Evolutionary conservation across 2,329 filamentous ascomycete genomes (phyloP), one percentile per base, ranked within the genome.

Genomic region (Beauveria asiatica): DNA sequence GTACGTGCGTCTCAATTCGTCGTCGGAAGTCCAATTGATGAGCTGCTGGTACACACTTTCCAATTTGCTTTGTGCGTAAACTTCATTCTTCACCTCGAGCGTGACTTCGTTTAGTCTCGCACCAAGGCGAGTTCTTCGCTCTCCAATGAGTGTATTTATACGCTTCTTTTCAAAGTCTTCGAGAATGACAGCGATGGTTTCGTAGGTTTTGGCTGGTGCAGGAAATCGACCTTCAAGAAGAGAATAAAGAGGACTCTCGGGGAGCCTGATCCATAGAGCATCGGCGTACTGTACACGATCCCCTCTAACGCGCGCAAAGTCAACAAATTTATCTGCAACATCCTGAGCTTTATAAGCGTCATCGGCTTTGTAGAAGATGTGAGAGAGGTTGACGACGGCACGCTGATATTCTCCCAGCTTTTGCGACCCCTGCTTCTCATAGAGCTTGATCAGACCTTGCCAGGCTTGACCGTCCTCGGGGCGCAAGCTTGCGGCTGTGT

Each of bases 1-100:
- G 64, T 93, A 95, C 42, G 83, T 81, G 42, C 93, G 86, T 50
- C 94, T 84, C 39, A 91, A 71, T 23, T 93, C 90, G 69, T 99
- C 94, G 67, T 97, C 91, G 61, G 78, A 83, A 10, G 88, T 87
- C 94, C 94, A 99, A 70, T 96, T 86, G 68, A 97, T 92, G 55
- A 97, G 81, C 56, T 91, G 82, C 60, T 84, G 83, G 70, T 96
- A 97, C 50, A 96, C 75, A 41, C 85, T 77, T 67, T 92, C 91
- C n/a, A 99, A 76, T 61, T 85, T 81, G 72, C 91, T 96, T 62
- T 83, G 80, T 33, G 78, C 78, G 65, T 90, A 87, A 1, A 97
- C 86, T 71, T 99, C 94, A 41, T 87, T 81, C 71, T 93, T 96
- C 53, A 96, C 94, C 62, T 97, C 90, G 2, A 83, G 72, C 0